Conservation (phyloP, 2,329 filamentous ascomycete species). For the Colletotrichum brevisporum region DNA sequence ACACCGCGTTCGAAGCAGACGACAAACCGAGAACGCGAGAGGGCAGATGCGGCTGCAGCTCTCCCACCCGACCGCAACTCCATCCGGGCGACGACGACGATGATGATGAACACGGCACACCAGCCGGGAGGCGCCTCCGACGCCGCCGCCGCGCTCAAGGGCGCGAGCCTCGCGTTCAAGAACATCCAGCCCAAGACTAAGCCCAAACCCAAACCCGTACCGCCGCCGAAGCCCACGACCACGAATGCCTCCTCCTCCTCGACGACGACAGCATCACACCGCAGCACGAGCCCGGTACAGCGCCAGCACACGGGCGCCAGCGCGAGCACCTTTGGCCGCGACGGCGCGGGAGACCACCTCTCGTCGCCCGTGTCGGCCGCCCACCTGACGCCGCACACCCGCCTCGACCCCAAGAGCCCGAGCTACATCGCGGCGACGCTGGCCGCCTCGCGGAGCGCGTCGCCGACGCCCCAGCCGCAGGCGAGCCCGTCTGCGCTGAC, state of each 20-base stretch:
- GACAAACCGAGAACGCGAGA: neutral
- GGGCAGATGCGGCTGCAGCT: conserved; percentile 12
- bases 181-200: conserved; percentile 45
- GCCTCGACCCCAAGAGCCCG: conserved; percentile 63
- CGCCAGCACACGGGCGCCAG: conserved; percentile 58
- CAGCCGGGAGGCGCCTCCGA: conserved; percentile 48
- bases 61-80: neutral
- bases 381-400: conserved; percentile 40
- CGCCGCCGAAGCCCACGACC: conserved; percentile 30
- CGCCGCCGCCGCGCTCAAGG: conserved; percentile 62
- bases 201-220: conserved; percentile 37
- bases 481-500: conserved; percentile 29
- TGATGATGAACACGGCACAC: conserved; percentile 30
- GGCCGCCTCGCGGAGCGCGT: conserved; percentile 52
- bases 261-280: conserved; percentile 44
- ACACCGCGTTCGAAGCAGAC: neutral
- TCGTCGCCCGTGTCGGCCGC: conserved; percentile 18
- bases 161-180: conserved; percentile 69
- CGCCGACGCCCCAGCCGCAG: conserved; percentile 38
- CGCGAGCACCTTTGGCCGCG: conserved; percentile 35
- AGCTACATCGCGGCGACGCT: conserved; percentile 74
- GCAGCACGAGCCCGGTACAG: conserved; percentile 44
- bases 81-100: conserved; percentile 18
- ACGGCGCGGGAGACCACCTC: conserved; percentile 33
- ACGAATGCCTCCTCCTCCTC: conserved; percentile 47